Base-by-base conservation (phyloP, 148 eudicot species). In the Pouteria glomerata region DNA sequence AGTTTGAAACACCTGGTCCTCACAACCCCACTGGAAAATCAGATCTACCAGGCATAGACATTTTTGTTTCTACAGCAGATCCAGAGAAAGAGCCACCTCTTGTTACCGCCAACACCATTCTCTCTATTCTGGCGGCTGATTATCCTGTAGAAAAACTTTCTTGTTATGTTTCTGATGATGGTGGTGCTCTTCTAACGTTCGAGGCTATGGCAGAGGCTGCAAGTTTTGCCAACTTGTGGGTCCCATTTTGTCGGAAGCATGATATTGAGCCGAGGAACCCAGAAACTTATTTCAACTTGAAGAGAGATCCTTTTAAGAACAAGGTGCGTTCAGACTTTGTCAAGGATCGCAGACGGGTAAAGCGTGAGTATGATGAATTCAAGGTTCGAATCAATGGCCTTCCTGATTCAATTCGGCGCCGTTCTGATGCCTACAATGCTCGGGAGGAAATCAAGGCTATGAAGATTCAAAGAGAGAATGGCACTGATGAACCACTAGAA, bases 151-250 rank as follows among this genome's bases (percentile, higher is more conserved):
- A 92, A 67, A 92, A 92, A 80, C 92, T 92, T 23, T 62, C 97
- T 26, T 92, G 97, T 64, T 92, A 92, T 59, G 90, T 92, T 30
- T 92, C 97, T 65, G 97, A 92, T 34, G 97, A 92, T 69, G 97
- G 97, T 41, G 97, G 95, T 26, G 90, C 97, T 37, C 84, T 92
- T 23, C 72, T 92, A 30, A 88, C 95, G 18, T 92, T 92, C 33
- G 97, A 91, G 81, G 89, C 97, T 62, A 88, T 91, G 93, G 97
- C 95, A 1, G 97, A 92, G 75, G 97, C 97, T 10, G 97, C 97
- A 3, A 92, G 97, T 48, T 92, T 92, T 57, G 92, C 97, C 8
- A 86, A 92, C 71, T 30, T 87, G 73, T 92, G 97, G 97, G 89
- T 89, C 42, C 97, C 97, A 12, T 92, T 92, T 73, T 92, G 97